Percentiles rank a stretch among this genome's conserved stretches.
Evolutionary conservation across 2,329 filamentous ascomycete genomes (phyloP).

Genomic region (Ceratocystis diversiconidia): DNA sequence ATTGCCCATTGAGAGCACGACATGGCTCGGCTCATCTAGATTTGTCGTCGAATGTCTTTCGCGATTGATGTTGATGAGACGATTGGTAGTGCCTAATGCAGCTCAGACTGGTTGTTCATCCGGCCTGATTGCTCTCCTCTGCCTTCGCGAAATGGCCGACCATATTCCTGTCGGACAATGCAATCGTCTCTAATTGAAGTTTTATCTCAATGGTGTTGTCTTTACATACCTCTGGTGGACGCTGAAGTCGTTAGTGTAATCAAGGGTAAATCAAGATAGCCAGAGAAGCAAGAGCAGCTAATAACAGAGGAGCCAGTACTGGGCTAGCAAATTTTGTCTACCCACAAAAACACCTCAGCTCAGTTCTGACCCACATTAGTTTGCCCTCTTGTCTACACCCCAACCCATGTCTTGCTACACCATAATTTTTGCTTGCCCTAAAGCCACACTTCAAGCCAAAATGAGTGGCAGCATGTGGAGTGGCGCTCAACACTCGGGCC

Average conservation of each 20-base stretch:
- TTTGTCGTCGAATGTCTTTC: slow-evolving; percentile 7
- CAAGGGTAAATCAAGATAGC: slow-evolving; percentile 11
- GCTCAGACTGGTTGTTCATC: slow-evolving; percentile 21
- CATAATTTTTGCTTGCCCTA: slow-evolving; percentile 12
- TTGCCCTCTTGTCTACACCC: slow-evolving; percentile 24
- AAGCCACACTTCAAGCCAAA: slow-evolving; percentile 11
- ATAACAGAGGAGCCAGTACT: neutral
- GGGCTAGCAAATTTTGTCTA: slow-evolving; percentile 12
- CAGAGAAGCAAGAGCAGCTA: slow-evolving; percentile 15
- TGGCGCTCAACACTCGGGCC: neutral
- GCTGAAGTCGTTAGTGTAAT: slow-evolving; percentile 14
- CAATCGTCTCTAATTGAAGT: slow-evolving; percentile 14
- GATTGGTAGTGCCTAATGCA: neutral
- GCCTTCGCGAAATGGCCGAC: slow-evolving; percentile 37
- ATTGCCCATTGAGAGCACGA: slow-evolving; percentile 17
- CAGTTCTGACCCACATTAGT: slow-evolving; percentile 20
- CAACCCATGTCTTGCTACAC: slow-evolving; percentile 2
- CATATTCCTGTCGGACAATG: slow-evolving; percentile 15
- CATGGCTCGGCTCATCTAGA: slow-evolving; percentile 12
- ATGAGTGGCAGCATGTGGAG: neutral
- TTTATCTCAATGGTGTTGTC: neutral
- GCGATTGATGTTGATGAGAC: neutral
- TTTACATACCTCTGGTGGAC: slow-evolving; percentile 18
- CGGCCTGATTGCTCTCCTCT: slow-evolving; percentile 46
- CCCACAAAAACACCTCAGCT: slow-evolving; percentile 12